A percentile compares a stretch with the other conserved stretches of the same genome.
Evolutionary conservation across 2,329 filamentous ascomycete species (phyloP).

Genomic region (Fusarium sp.): DNA sequence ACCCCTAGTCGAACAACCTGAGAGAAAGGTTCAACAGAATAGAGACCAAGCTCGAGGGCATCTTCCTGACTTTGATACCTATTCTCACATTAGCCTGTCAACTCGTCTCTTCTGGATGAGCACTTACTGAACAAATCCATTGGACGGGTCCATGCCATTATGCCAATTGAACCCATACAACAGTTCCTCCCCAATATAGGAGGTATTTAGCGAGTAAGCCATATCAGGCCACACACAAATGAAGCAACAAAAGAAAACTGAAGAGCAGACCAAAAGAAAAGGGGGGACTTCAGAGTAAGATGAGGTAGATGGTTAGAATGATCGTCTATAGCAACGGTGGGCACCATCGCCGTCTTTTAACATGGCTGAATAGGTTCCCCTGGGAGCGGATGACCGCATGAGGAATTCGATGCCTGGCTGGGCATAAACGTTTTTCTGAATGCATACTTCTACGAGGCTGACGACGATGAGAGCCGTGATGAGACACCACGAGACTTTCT

Average conservation of each 20-base stretch:
- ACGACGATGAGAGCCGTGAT: slow-evolving; percentile 10
- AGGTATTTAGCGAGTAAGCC: slow-evolving; percentile 58
- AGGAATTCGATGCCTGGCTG: slow-evolving; percentile 37
- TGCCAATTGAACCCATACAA: slow-evolving; percentile 64
- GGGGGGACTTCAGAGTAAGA: not conserved
- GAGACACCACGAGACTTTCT: slow-evolving; percentile 40
- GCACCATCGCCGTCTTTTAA: slow-evolving; percentile 33
- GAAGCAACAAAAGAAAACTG: slow-evolving; percentile 15
- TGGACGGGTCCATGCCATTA: slow-evolving; percentile 68
- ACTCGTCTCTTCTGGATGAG: slow-evolving; percentile 37
- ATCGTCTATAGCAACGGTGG: slow-evolving; percentile 11
- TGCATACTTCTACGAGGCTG: slow-evolving; percentile 39
- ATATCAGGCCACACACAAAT: slow-evolving; percentile 38
- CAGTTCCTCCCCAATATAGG: slow-evolving; percentile 58
- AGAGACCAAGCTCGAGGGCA: slow-evolving; percentile 55
- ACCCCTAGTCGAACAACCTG: slow-evolving; percentile 61
- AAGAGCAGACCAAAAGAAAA: slow-evolving; percentile 12
- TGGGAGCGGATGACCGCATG: slow-evolving; percentile 29
- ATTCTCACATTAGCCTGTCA: slow-evolving; percentile 20
- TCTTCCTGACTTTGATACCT: slow-evolving; percentile 60
- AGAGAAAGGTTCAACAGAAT: slow-evolving; percentile 55
- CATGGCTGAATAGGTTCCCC: too few species aligned
- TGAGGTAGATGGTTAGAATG: not conserved
- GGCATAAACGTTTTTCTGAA: slow-evolving; percentile 14
- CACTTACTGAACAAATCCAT: slow-evolving; percentile 75